Evolutionary conservation across 192 early-diverging fungal species (phyloP), one percentile per base, ranked within the genome.

Genomic region (Rhizophlyctis rosea): DNA sequence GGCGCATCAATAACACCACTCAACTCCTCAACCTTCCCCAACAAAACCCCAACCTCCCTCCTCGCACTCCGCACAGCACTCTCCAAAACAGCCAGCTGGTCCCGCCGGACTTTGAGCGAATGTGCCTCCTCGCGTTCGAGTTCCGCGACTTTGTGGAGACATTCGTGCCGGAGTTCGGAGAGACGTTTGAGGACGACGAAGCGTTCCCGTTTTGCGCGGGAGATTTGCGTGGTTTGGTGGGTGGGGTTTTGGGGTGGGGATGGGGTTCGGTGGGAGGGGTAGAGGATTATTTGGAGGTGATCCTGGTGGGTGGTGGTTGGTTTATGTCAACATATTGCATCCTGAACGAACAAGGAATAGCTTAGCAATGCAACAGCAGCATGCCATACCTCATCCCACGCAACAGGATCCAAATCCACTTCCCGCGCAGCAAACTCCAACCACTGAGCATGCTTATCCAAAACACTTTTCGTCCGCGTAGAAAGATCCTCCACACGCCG

Each of bases 21-120:
- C 4, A 61, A 32, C 28, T 61, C 29, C 59, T 52, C 61, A 3
- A 54, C 16, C 29, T 31, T 18, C 4, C 13, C 39, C 30, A 63
- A 35, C 0, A 63, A 23, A 1, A 25, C 36, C 3, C 54, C 50
- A 9, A 54, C 54, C 0, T 63, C 61, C 34, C 36, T 52, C 34
- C 25, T 32, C 13, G 54, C 51, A 4, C 23, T 44, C 33, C 50
- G 34, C 39, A 65, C 7, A 2, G 54, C 54, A 11, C 50, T 47
- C 9, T 65, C 63, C 3, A 65, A 35, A 28, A 65, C 47, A 5
- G 44, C 35, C 36, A 65, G 34, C 31, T 65, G 63, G 13, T 54
- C 63, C n/a, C n/a, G n/a, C n/a, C n/a, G n/a, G n/a, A n/a, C n/a
- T n/a, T n/a, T n/a, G n/a, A n/a, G n/a, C n/a, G n/a, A n/a, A n/a